A percentile compares a stretch with the other conserved stretches of the same genome.
Conservation (phyloP, 2,329 filamentous ascomycete genomes). For the Nothomitra cinnamomea region DNA sequence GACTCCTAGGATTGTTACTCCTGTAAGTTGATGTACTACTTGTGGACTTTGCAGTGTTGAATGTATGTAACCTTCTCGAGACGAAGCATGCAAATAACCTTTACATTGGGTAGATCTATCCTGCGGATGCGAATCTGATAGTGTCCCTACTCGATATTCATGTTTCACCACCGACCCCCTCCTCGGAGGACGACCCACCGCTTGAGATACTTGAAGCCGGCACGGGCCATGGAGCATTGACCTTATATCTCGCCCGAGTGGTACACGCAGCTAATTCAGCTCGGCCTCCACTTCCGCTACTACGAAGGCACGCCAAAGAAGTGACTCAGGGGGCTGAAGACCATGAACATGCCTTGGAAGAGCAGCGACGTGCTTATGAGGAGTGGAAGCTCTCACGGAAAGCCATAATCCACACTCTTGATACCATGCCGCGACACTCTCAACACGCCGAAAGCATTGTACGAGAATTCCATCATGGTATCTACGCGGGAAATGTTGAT, state of each 20-base stretch:
- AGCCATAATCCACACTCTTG: conserved; percentile 60
- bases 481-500: conserved; percentile 54
- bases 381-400: conserved; percentile 31
- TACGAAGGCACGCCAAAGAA: conserved; percentile 11
- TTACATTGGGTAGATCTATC: conserved; percentile 41
- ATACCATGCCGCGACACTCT: conserved; percentile 45
- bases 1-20: conserved; percentile 55
- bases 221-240: conserved; percentile 69
- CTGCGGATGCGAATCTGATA: conserved; percentile 57
- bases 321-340: conserved; percentile 2
- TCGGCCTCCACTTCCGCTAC: conserved; percentile 27
- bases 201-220: conserved; percentile 71
- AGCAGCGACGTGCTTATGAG: conserved; percentile 16
- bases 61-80: no score
- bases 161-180: conserved; percentile 25
- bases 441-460: conserved; percentile 47
- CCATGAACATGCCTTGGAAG: conserved; percentile 8
- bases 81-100: no score
- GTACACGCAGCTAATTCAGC: conserved; percentile 55
- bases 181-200: conserved; percentile 19
- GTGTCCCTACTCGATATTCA: conserved; percentile 63
- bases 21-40: conserved; percentile 29
- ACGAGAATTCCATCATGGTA: conserved; percentile 47
- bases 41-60: no score
- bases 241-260: conserved; percentile 56